These are phyloP conservation scores for Sporopachydermia lactativora DNA, from an alignment of 805 yeast species.

Conservation along the genomic window DNA sequence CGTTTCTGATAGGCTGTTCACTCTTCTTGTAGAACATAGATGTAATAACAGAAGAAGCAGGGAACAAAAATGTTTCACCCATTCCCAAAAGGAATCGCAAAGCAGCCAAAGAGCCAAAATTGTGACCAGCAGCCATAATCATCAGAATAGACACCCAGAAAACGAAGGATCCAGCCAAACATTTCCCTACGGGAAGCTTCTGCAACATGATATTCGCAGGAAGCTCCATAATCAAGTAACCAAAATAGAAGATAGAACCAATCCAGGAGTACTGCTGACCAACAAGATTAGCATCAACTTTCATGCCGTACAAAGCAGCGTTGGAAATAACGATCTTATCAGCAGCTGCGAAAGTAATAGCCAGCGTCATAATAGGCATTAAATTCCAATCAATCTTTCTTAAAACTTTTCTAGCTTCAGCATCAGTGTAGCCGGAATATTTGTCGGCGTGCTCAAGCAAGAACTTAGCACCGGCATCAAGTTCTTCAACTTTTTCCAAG, in stretches of 20 bases:
- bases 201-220: conserved; percentile 30
- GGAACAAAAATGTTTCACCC: conserved; percentile 38
- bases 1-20: conserved; percentile 38
- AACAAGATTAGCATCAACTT: conserved; percentile 22
- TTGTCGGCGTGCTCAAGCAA: not conserved
- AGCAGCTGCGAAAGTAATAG: conserved; percentile 13
- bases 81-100: conserved; percentile 34
- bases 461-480: conserved; percentile 1
- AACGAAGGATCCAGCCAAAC: conserved; percentile 19
- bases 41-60: conserved; percentile 41
- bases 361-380: conserved; percentile 12
- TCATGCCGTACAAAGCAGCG: conserved; percentile 25
- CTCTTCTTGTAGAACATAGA: conserved; percentile 43
- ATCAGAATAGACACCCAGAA: conserved; percentile 35
- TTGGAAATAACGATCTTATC: conserved; percentile 17
- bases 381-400: conserved; percentile 12
- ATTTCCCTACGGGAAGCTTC: conserved; percentile 22
- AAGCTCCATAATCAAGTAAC: conserved; percentile 31
- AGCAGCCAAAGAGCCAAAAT: conserved; percentile 30
- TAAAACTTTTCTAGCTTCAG: conserved; percentile 10
- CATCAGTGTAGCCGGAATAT: conserved; percentile 6
- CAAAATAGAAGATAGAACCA: conserved; percentile 30
- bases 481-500: not conserved
- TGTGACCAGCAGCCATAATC: conserved; percentile 26
- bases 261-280: conserved; percentile 30